Base-by-base conservation (phyloP, 2,329 filamentous ascomycete genomes). In the Kalmusia sp. region DNA sequence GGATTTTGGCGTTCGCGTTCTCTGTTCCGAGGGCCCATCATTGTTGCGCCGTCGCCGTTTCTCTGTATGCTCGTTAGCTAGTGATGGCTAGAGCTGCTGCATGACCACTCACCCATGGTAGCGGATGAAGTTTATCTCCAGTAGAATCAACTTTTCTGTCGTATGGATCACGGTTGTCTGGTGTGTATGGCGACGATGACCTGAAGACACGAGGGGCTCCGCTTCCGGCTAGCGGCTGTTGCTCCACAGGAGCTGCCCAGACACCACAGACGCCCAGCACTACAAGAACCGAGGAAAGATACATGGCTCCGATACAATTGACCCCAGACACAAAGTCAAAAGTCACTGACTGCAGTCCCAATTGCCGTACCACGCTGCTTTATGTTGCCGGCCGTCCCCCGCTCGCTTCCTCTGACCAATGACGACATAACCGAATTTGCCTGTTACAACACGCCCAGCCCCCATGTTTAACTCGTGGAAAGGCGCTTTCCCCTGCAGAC, bases 11-110 rank as follows among this genome's bases (percentile, higher is more conserved):
- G 80, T 48, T 89, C 85, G 19, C 89, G 85, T 45, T 84, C 84
- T 54, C 77, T 79, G 70, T 91, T 92, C 71, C 87, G 85, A 0
- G 89, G 89, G 0, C 89, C 89, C 19, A 91, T 76, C 12, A 91
- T 84, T 8, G 82, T 85, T 14, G 87, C 81, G 19, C 89, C 89
- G 21, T 84, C 67, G 21, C 86, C 86, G 65, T 74, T 72, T 55
- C 72, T 64, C 70, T 73, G 48, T 14, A 19, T 14, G 12, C 3
- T 33, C 2, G 15, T 46, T 14, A 48, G 19, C 30, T 35, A 25
- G 7, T 17, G 38, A 11, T 12, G 3, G 15, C 11, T 12, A 6
- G 11, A n/a, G 6, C 15, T 5, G 34, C 8, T 1, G 25, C 25
- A 9, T 3, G 21, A 28, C 24, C n/a, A 75, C 75, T 63, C 55